Percentiles rank a stretch among this genome's conserved stretches.
Evolutionary conservation across 179 eudicot genomes (phyloP).

Genomic region (Dionaea muscipula): DNA sequence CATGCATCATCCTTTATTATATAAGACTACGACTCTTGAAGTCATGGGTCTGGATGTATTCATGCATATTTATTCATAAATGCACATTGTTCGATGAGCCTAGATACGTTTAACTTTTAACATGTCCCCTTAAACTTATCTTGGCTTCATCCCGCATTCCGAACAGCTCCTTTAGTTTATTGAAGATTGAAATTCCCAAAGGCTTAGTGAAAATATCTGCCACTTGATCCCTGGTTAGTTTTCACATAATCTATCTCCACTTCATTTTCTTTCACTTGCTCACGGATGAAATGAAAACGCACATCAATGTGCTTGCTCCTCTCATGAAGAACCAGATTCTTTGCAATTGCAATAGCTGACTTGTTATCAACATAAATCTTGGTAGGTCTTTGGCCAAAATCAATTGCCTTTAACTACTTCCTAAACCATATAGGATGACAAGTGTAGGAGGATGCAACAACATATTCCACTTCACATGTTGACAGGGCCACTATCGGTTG

Average conservation of each 20-base stretch:
- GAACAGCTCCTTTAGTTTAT: not conserved
- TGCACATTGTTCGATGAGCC: too few species aligned
- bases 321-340: not conserved
- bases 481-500: not conserved
- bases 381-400: not conserved
- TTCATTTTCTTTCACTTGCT: not conserved
- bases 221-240: not conserved
- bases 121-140: not conserved
- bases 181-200: not conserved
- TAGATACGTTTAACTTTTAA: not conserved
- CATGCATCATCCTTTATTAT: too few species aligned
- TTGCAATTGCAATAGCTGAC: not conserved
- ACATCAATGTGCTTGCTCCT: slow-evolving; percentile 2
- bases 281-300: not conserved
- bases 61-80: too few species aligned
- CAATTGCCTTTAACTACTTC: too few species aligned
- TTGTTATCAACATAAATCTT: not conserved
- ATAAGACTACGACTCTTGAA: too few species aligned
- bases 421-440: too few species aligned
- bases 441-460: not conserved
- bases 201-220: slow-evolving; percentile 3
- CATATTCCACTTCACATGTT: not conserved
- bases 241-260: not conserved
- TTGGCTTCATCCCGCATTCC: not conserved
- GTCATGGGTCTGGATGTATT: too few species aligned